Percentiles rank a stretch among this genome's conserved stretches.
Conservation (phyloP, 1,284 basidiomycete species). For the Neolentinus lepideus region DNA sequence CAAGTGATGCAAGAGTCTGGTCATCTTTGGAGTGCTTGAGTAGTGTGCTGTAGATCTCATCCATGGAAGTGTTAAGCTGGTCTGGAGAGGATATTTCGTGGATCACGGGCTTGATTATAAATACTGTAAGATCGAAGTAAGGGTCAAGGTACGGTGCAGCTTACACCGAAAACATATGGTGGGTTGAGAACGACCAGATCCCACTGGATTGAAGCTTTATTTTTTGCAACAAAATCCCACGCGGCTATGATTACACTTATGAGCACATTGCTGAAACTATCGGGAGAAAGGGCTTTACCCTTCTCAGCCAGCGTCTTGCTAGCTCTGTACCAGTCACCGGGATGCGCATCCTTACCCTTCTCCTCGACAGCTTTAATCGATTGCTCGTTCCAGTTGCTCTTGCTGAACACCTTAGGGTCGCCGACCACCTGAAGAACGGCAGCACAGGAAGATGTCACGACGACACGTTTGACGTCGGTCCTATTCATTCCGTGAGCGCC, state of each 20-base stretch:
- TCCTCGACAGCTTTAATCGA: conserved; percentile 34
- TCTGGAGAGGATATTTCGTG: conserved; percentile 41
- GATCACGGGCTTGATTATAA: conserved; percentile 28
- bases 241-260: conserved; percentile 24
- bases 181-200: conserved; percentile 53
- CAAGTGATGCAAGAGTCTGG: conserved; percentile 9
- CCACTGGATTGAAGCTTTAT: conserved; percentile 41
- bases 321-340: conserved; percentile 41
- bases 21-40: conserved; percentile 18
- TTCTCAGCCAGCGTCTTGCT: conserved; percentile 69
- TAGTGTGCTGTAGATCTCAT: conserved; percentile 23
- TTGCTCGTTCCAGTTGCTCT: conserved; percentile 61
- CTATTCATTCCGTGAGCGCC: conserved; percentile 14
- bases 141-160: not conserved
- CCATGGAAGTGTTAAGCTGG: conserved; percentile 46
- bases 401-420: conserved; percentile 22
- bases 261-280: not conserved
- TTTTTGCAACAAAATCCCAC: conserved; percentile 51
- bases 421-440: conserved; percentile 30
- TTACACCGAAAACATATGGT: conserved; percentile 34
- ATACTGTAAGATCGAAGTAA: conserved; percentile 1
- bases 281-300: conserved; percentile 21
- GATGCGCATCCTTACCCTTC: conserved; percentile 39
- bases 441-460: conserved; percentile 56
- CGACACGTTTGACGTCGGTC: conserved; percentile 50